A percentile compares a stretch with the other conserved stretches of the same genome.
phyloP scores from a whole-genome alignment of 2,329 filamentous ascomycete species.

The Aplosporella prunicola region DNA sequence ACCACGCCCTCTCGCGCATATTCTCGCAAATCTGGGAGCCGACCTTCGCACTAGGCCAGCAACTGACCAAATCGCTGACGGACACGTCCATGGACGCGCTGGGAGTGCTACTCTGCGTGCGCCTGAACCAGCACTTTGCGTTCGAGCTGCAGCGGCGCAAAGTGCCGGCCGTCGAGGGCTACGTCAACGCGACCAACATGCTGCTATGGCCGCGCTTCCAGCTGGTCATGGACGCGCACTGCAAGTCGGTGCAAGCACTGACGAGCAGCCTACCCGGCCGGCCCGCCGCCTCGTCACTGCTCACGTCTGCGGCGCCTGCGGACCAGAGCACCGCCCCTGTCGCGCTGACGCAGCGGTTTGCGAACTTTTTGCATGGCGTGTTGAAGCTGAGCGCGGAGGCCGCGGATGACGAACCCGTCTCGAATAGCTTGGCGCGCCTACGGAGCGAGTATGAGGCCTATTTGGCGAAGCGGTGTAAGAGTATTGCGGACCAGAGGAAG shows the following conservation, averaged over 20 bases:
- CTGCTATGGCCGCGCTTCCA: constrained; percentile 94
- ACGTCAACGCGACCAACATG: constrained; percentile 94
- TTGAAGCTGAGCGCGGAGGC: constrained; percentile 77
- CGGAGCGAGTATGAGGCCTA: constrained; percentile 77
- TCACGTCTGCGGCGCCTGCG: constrained; percentile 42
- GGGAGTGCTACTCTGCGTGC: constrained; percentile 81
- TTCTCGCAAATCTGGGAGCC: constrained; percentile 85
- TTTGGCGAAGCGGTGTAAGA: constrained; percentile 64
- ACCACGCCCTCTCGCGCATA: constrained; percentile 67
- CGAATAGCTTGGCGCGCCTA: constrained; percentile 67
- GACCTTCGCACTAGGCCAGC: constrained; percentile 74
- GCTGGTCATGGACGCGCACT: constrained; percentile 84
- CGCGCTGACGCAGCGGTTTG: constrained; percentile 88
- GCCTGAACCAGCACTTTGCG: constrained; percentile 85
- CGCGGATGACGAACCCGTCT: constrained; percentile 88
- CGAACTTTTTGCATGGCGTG: constrained; percentile 80
- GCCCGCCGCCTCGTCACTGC: constrained; percentile 24
- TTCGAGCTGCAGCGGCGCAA: constrained; percentile 90
- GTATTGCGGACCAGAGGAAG: constrained; percentile 69
- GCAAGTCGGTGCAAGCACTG: constrained; percentile 66
- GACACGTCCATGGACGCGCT: constrained; percentile 73
- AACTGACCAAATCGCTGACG: constrained; percentile 65
- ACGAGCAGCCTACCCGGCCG: constrained; percentile 34
- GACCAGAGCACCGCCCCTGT: constrained; percentile 75
- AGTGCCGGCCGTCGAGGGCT: constrained; percentile 78